A percentile compares a stretch with the other conserved stretches of the same genome.
phyloP scores from a whole-genome alignment of 2,329 filamentous ascomycete genomes.

The Colletotrichum simmondsii region DNA sequence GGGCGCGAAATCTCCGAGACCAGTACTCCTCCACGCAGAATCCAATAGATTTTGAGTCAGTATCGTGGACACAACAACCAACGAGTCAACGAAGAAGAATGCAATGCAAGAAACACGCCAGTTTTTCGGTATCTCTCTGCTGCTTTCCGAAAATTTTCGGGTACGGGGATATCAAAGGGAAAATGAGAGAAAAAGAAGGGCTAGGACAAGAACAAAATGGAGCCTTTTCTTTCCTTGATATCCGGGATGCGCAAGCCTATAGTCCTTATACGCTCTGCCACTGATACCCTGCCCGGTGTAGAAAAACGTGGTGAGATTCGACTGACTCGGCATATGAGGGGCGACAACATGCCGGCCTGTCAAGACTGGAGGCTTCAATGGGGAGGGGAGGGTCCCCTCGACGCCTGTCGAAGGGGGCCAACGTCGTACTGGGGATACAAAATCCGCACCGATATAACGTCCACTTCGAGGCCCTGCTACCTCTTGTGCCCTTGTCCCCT shows the following conservation, averaged over 20 bases:
- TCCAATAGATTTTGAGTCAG: constrained; percentile 3
- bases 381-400: neutral
- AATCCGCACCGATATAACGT: constrained; percentile 13
- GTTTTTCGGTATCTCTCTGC: neutral
- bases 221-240: neutral
- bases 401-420: neutral
- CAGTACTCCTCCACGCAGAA: neutral
- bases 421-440: constrained; percentile 12
- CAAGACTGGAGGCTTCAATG: neutral
- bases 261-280: constrained; percentile 22
- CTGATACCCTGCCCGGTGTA: neutral
- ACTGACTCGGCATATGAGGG: constrained; percentile 10
- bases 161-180: neutral
- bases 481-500: constrained; percentile 17
- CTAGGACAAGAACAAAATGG: neutral
- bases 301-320: constrained; percentile 9
- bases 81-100: neutral
- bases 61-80: neutral
- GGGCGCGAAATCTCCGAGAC: neutral
- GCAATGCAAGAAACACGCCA: neutral
- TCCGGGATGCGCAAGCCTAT: neutral
- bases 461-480: neutral
- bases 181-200: neutral
- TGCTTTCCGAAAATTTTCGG: neutral
- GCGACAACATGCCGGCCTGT: neutral